Conservation (phyloP, 345 rosid species). For the Arabis alpina region DNA sequence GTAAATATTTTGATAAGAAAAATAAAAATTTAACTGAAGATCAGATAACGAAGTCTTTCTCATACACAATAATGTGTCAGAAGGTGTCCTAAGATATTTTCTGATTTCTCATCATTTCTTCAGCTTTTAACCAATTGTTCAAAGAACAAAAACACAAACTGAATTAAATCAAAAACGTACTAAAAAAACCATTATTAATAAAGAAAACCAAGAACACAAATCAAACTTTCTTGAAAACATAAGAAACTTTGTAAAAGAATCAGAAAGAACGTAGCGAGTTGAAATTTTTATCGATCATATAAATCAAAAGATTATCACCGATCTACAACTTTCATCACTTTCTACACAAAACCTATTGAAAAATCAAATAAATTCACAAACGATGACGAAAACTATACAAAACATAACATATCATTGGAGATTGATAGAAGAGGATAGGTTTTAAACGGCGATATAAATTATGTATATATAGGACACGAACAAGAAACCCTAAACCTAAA, state of each 20-base stretch:
- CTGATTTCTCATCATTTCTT: too few species aligned
- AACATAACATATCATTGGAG: not conserved
- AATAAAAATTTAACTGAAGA: too few species aligned
- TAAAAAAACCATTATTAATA: not conserved
- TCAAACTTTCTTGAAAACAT: not conserved
- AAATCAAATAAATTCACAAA: not conserved
- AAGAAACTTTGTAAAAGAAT: slow-evolving; percentile 14
- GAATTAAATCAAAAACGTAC: not conserved
- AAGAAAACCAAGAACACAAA: not conserved
- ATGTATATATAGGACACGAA: slow-evolving; percentile 23
- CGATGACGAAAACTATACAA: not conserved
- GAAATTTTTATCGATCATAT: slow-evolving; percentile 37
- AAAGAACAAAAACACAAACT: too few species aligned
- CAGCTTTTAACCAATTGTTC: too few species aligned
- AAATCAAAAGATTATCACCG: slow-evolving; percentile 36
- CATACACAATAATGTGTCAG: too few species aligned
- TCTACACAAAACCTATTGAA: not conserved
- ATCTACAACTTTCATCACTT: slow-evolving; percentile 44
- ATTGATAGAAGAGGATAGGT: not conserved
- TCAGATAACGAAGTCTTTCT: too few species aligned
- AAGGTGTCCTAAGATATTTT: too few species aligned
- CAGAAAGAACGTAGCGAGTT: slow-evolving; percentile 51
- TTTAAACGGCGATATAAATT: too few species aligned
- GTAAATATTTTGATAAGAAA: too few species aligned
- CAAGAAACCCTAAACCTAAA: slow-evolving; percentile 32